phyloP scores from a whole-genome alignment of 2,329 filamentous ascomycete species.

The Fusarium tupiense region DNA sequence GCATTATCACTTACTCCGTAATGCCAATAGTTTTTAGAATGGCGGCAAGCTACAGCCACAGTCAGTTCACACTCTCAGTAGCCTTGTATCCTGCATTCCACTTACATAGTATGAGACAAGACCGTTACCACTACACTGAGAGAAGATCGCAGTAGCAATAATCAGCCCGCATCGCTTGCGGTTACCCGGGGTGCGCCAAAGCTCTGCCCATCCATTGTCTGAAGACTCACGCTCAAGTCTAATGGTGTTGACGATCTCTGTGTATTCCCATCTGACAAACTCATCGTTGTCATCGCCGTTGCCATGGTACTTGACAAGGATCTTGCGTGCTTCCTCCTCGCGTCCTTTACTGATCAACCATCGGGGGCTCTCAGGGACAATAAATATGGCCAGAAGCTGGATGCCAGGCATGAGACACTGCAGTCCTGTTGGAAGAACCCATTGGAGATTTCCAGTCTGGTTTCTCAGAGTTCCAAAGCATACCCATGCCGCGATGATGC shows the following conservation, averaged over 20 bases:
- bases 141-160: slow-evolving; percentile 37
- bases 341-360: slow-evolving; percentile 39
- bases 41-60: slow-evolving; percentile 18
- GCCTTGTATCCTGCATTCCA: fast-evolving
- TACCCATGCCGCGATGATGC: slow-evolving; percentile 35
- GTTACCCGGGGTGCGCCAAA: slow-evolving; percentile 36
- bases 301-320: slow-evolving; percentile 39
- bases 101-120: slow-evolving; percentile 39
- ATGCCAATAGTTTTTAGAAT: slow-evolving; percentile 39
- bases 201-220: slow-evolving; percentile 26
- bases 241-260: slow-evolving; percentile 35
- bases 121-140: slow-evolving; percentile 39
- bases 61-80: neutral
- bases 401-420: slow-evolving; percentile 39
- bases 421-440: slow-evolving; percentile 34
- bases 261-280: slow-evolving; percentile 34
- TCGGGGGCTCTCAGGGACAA: slow-evolving; percentile 35
- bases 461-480: slow-evolving; percentile 33
- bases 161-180: slow-evolving; percentile 36
- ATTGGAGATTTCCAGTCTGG: slow-evolving; percentile 30
- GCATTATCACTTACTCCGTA: slow-evolving; percentile 19
- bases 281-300: slow-evolving; percentile 26
- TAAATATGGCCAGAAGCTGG: slow-evolving; percentile 32
- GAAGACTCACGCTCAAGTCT: slow-evolving; percentile 29
- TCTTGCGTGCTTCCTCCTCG: slow-evolving; percentile 30